These are phyloP conservation scores for Apiospora aurea DNA, from an alignment of 2,329 filamentous ascomycete species.

Conservation along the genomic window DNA sequence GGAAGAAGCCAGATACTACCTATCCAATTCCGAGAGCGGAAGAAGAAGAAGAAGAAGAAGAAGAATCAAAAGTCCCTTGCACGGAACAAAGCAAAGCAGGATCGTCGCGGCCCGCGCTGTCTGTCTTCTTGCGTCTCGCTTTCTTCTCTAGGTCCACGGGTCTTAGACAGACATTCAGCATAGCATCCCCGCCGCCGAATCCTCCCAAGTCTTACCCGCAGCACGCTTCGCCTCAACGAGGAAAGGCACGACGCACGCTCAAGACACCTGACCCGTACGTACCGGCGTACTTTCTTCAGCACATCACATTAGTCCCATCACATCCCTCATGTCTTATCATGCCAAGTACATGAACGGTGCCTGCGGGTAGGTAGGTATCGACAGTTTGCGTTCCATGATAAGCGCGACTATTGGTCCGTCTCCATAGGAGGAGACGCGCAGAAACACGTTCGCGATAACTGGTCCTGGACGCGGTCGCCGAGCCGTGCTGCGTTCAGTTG, in stretches of 20 bases:
- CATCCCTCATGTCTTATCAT: neutral
- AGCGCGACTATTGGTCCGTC: neutral
- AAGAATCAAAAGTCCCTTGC: too few species aligned
- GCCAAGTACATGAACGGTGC: neutral
- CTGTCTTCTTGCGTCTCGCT: neutral
- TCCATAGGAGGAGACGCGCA: neutral
- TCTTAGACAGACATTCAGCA: neutral
- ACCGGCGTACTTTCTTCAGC: neutral
- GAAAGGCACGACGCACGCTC: neutral
- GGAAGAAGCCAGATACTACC: neutral
- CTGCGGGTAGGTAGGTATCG: neutral
- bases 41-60: too few species aligned
- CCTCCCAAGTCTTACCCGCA: neutral
- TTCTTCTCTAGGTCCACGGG: neutral
- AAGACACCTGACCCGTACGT: neutral
- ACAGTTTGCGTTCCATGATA: neutral
- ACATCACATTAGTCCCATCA: neutral
- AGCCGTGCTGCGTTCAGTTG: neutral
- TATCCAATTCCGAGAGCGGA: too few species aligned
- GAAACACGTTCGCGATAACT: neutral
- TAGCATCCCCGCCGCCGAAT: neutral
- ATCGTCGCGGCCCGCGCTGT: neutral
- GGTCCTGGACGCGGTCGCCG: neutral
- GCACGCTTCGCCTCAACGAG: neutral
- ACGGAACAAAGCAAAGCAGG: neutral